phyloP scores from a whole-genome alignment of 306 rosid species.

The Acacia crassicarpa region DNA sequence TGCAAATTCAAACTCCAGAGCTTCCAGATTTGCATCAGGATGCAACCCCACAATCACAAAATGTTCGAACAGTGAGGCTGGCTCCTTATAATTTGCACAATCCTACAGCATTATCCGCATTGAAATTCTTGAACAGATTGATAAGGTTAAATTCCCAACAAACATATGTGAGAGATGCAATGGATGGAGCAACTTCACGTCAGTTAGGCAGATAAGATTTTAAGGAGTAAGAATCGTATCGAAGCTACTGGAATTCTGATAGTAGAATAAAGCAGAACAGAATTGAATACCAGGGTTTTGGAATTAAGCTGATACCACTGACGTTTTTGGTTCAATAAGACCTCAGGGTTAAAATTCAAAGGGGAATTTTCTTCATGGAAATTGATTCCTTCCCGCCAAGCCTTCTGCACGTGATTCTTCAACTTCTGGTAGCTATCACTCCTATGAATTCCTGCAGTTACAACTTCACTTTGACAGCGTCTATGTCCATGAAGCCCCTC shows the following conservation, averaged over 20 bases:
- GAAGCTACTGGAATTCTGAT: slow-evolving; percentile 22
- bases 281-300: slow-evolving; percentile 62
- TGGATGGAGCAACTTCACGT: slow-evolving; percentile 13
- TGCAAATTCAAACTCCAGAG: slow-evolving; percentile 68
- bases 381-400: slow-evolving; percentile 67
- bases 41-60: slow-evolving; percentile 89
- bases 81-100: slow-evolving; percentile 59
- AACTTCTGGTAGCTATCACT: slow-evolving; percentile 64
- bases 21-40: slow-evolving; percentile 77
- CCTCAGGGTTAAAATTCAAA: slow-evolving; percentile 72
- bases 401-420: slow-evolving; percentile 66
- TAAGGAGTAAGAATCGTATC: slow-evolving; percentile 2
- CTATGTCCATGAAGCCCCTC: slow-evolving; percentile 51
- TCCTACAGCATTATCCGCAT: slow-evolving; percentile 57
- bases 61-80: slow-evolving; percentile 85
- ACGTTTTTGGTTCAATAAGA: slow-evolving; percentile 89
- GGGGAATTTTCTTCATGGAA: slow-evolving; percentile 38
- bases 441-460: slow-evolving; percentile 38
- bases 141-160: slow-evolving; percentile 29
- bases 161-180: slow-evolving; percentile 26
- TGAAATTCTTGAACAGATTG: slow-evolving; percentile 26
- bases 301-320: slow-evolving; percentile 97
- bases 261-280: not conserved
- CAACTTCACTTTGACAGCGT: slow-evolving; percentile 67
- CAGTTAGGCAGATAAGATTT: slow-evolving; percentile 17